Conservation (phyloP, 345 rosid genomes). For the Syzygium jambos region DNA sequence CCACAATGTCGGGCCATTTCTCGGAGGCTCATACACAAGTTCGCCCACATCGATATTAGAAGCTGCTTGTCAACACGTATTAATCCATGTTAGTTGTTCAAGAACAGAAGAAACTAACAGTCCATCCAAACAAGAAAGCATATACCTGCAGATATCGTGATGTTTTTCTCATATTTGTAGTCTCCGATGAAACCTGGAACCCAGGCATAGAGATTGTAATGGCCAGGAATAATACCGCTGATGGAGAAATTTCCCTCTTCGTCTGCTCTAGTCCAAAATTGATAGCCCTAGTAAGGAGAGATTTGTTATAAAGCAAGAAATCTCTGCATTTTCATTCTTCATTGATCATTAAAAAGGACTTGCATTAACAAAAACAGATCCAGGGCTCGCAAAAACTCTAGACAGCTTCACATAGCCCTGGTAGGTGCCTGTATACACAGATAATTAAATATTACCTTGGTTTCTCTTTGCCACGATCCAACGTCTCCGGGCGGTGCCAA, state of each 20-base stretch:
- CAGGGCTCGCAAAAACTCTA: neutral
- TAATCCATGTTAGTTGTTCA: neutral
- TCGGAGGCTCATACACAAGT: slow-evolving; percentile 67
- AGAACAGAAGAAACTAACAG: neutral
- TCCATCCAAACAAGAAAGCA: neutral
- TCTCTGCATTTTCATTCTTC: neutral
- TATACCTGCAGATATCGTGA: slow-evolving; percentile 50
- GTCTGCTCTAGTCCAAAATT: slow-evolving; percentile 74
- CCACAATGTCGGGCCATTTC: slow-evolving; percentile 84
- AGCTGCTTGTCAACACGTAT: slow-evolving; percentile 15
- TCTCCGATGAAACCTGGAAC: slow-evolving; percentile 84
- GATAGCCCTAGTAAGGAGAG: slow-evolving; percentile 55
- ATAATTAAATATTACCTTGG: slow-evolving; percentile 36
- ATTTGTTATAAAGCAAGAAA: neutral
- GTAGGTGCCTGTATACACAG: neutral
- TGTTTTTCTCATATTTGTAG: slow-evolving; percentile 30
- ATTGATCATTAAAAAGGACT: neutral
- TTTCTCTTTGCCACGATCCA: slow-evolving; percentile 93
- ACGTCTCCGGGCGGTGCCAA: slow-evolving; percentile 73
- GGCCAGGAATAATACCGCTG: slow-evolving; percentile 31
- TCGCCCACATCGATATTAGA: slow-evolving; percentile 37
- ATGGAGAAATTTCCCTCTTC: slow-evolving; percentile 52
- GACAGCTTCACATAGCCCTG: neutral
- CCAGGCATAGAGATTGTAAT: slow-evolving; percentile 65
- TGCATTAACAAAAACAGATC: neutral